phyloP scores from a whole-genome alignment of 441 rosid genomes.

The Gossypium davidsonii region DNA sequence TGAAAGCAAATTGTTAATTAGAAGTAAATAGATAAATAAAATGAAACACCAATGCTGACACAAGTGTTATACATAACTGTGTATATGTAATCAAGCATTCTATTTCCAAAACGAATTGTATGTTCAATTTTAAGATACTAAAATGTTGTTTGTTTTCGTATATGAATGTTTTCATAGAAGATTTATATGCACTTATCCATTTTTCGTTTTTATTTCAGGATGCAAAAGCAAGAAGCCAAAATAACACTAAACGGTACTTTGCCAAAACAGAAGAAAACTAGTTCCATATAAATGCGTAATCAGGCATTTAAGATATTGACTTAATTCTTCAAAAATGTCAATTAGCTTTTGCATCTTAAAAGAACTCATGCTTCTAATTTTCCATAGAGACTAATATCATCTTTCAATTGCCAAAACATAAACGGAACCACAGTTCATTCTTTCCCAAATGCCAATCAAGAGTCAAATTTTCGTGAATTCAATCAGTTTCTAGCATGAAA shows the following conservation, averaged over 20 bases:
- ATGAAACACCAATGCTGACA: neutral
- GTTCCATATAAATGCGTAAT: neutral
- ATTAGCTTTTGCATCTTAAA: neutral
- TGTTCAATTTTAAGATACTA: neutral
- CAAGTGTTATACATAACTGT: neutral
- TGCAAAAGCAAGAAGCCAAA: neutral
- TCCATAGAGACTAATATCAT: no score
- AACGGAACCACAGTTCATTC: neutral
- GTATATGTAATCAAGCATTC: neutral
- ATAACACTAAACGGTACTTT: neutral
- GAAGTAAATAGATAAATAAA: neutral
- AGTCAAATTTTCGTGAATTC: neutral
- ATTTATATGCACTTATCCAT: neutral
- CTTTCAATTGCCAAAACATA: neutral
- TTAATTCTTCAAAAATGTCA: neutral
- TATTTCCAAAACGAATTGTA: neutral
- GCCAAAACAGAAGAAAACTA: neutral
- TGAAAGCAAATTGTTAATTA: neutral
- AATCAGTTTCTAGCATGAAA: neutral
- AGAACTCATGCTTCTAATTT: no score
- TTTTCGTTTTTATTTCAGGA: neutral
- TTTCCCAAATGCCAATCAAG: slow-evolving; percentile 1
- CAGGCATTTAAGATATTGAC: neutral
- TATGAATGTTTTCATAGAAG: neutral
- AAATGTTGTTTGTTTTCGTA: neutral